Percentiles rank a stretch among this genome's conserved stretches.
phyloP scores from a whole-genome alignment of 352 stramenopile genomes.

The Phytophthora ramorum region DNA sequence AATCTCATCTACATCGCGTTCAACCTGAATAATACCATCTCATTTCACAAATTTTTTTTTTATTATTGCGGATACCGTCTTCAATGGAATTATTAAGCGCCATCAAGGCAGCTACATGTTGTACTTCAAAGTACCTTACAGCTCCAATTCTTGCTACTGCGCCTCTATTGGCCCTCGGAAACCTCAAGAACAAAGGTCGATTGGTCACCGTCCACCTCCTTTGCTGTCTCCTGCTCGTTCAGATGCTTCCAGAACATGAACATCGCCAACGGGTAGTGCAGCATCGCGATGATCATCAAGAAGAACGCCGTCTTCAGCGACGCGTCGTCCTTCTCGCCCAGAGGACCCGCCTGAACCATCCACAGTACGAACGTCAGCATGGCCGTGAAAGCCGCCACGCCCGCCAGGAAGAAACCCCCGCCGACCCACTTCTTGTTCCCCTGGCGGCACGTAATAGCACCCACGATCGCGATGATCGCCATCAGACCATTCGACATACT shows the following conservation, averaged over 20 bases:
- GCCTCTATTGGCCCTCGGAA: conserved; percentile 14
- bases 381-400: conserved; percentile 19
- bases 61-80: no score
- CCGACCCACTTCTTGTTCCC: conserved; percentile 33
- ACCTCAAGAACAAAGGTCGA: conserved; percentile 19
- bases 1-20: no score
- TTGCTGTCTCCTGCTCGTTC: conserved; percentile 1
- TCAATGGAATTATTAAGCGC: no score
- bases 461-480: conserved; percentile 50
- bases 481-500: conserved; percentile 48
- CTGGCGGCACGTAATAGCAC: conserved; percentile 54
- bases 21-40: no score
- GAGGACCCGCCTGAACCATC: conserved; percentile 50
- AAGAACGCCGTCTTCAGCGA: conserved; percentile 62
- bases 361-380: conserved; percentile 46
- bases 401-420: conserved; percentile 26
- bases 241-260: conserved; percentile 45
- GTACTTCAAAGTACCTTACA: no score
- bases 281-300: conserved; percentile 63
- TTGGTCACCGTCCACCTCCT: conserved; percentile 3
- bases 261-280: conserved; percentile 55
- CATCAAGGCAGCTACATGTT: no score
- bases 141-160: no score
- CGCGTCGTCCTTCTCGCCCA: conserved; percentile 66
- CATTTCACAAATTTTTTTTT: no score